Conservation (phyloP, 2,329 filamentous ascomycete species). For the Zopfia rhizophila region DNA sequence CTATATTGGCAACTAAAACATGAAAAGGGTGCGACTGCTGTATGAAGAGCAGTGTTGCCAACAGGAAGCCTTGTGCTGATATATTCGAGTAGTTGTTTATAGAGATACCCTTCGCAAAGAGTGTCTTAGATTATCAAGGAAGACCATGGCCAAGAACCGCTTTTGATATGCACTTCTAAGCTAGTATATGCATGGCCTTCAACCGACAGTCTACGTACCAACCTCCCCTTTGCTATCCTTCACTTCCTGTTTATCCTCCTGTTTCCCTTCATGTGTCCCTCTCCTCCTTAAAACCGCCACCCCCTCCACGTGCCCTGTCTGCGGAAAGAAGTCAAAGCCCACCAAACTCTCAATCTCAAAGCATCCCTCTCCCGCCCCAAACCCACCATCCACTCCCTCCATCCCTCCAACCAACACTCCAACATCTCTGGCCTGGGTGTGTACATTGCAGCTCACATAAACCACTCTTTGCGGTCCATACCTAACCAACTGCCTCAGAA, state of each 20-base stretch:
- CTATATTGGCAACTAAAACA: no score
- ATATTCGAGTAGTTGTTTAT: no score
- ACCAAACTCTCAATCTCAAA: conserved; percentile 92
- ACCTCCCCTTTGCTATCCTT: background rate
- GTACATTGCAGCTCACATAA: conserved; percentile 98
- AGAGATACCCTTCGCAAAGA: no score
- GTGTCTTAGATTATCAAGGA: no score
- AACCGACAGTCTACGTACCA: background rate
- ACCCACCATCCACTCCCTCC: conserved; percentile 50
- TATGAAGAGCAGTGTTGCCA: no score
- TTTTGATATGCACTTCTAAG: no score
- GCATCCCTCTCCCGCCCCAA: conserved; percentile 49
- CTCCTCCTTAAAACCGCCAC: conserved; percentile 67
- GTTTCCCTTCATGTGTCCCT: conserved; percentile 6
- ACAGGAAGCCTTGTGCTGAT: no score
- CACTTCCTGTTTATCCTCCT: background rate
- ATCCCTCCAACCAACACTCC: conserved; percentile 83
- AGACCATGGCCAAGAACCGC: no score
- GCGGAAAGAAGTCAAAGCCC: conserved; percentile 98
- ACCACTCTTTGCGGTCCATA: conserved; percentile 84
- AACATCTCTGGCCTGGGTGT: conserved; percentile 94
- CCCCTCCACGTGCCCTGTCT: conserved; percentile 76
- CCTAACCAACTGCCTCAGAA: conserved; percentile 80
- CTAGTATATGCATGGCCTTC: no score
- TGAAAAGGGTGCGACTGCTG: no score